A percentile compares a stretch with the other conserved stretches of the same genome.
These are phyloP conservation scores for Haplosporangium sp. DNA, from an alignment of 371 early-diverging fungal species.

Conservation along the genomic window DNA sequence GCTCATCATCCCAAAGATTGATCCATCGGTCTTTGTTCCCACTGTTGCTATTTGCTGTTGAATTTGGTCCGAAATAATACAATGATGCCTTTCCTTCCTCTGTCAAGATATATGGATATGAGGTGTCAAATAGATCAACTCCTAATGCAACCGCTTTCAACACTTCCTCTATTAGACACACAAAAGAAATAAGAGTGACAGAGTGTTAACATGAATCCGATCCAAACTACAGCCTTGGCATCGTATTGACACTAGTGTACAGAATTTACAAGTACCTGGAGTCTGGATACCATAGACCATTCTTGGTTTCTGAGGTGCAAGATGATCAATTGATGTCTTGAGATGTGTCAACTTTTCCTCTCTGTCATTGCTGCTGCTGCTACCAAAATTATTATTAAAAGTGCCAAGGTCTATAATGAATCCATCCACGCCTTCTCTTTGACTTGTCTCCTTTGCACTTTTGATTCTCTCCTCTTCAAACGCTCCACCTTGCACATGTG, in stretches of 20 bases:
- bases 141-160: slow-evolving; percentile 72
- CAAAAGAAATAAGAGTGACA: slow-evolving; percentile 1
- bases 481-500: slow-evolving; percentile 64
- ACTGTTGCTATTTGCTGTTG: slow-evolving; percentile 2
- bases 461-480: slow-evolving; percentile 64
- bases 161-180: slow-evolving; percentile 62
- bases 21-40: slow-evolving; percentile 31
- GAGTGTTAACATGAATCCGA: background rate
- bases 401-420: slow-evolving; percentile 44
- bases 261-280: slow-evolving; percentile 40
- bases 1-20: slow-evolving; percentile 66
- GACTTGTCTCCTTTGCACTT: slow-evolving; percentile 67
- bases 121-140: slow-evolving; percentile 80
- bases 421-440: slow-evolving; percentile 65
- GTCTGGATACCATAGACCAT: slow-evolving; percentile 59
- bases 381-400: background rate
- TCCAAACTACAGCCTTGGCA: background rate
- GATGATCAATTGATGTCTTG: slow-evolving; percentile 52
- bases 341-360: slow-evolving; percentile 50
- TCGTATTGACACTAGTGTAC: background rate
- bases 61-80: slow-evolving; percentile 52
- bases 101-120: slow-evolving; percentile 62
- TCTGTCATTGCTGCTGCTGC: slow-evolving; percentile 2
- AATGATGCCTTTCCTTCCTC: slow-evolving; percentile 69
- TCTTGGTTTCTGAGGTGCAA: slow-evolving; percentile 57